Evolutionary conservation across 805 yeast species (phyloP).

Genomic region (Aciculoconidium aculeatum): DNA sequence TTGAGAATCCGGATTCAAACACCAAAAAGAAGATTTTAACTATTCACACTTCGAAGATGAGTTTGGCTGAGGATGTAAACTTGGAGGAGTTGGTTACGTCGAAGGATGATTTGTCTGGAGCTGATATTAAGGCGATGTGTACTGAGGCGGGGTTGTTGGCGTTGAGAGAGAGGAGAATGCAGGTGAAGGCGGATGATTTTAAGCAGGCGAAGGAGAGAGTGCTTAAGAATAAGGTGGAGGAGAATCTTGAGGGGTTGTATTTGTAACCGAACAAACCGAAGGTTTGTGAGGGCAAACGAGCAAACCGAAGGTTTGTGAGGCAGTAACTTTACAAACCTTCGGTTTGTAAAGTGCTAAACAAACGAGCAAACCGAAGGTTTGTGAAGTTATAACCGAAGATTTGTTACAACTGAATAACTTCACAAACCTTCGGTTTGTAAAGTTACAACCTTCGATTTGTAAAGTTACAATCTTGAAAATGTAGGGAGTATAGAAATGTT

Average conservation of each 20-base stretch:
- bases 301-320: no score
- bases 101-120: conserved; percentile 94
- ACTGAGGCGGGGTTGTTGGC: conserved; percentile 97
- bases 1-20: conserved; percentile 91
- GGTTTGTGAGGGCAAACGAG: no score
- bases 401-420: no score
- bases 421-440: no score
- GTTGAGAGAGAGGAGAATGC: conserved; percentile 94
- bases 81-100: conserved; percentile 82
- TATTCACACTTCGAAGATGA: conserved; percentile 93
- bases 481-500: no score
- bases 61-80: conserved; percentile 78
- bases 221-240: conserved; percentile 93
- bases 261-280: conserved; percentile 45
- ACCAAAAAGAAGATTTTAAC: conserved; percentile 89
- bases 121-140: conserved; percentile 95
- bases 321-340: no score
- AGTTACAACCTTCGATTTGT: no score
- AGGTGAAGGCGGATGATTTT: conserved; percentile 91
- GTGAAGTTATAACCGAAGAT: no score
- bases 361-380: no score
- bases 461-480: no score
- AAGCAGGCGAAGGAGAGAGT: conserved; percentile 92
- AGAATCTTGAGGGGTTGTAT: conserved; percentile 90
- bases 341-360: no score